Evolutionary conservation across 192 early-diverging fungal genomes (phyloP), one percentile per base, ranked within the genome.

Genomic region (Thamnidium elegans): DNA sequence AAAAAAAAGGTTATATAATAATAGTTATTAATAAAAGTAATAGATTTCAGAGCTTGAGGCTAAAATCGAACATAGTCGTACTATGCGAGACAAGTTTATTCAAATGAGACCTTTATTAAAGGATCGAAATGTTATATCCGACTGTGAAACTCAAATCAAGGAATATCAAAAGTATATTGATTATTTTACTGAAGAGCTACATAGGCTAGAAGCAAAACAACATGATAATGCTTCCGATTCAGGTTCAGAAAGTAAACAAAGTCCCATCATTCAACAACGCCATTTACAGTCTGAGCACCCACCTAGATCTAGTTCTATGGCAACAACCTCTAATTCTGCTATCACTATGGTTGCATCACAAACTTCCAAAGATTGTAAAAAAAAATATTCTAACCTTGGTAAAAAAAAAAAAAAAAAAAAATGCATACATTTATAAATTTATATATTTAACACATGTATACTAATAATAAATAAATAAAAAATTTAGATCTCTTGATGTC

Each of bases 141-240:
- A 92, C 67, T 94, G 92, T 67, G 89, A 95, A 73, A 77, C 74
- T 43, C 81, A 81, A 63, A 79, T 90, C 43, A 73, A 69, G 42
- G 87, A 90, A 58, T 76, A 78, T 30, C 82, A 88, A 61, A 86
- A 82, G 64, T 79, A 80, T 55, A 84, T 91, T 65, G 84, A 83
- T 48, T 91, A 82, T 54, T 76, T 90, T 58, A 80, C 83, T 47
- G 80, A 82, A 64, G 82, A 90, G 69, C 81, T 87, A 62, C 79
- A 80, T 62, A 81, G 79, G 31, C 58, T 91, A 55, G 75, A 82
- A 55, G 74, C 86, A 50, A 78, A 79, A 69, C 39, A 63, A 26
- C 44, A 65, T 61, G 19, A 66, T 11, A 21, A 30, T 58, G 55
- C 19, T 19, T 21, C 58, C 0, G 58, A 59, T 44, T 19, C 30